Percentiles rank a stretch among this genome's conserved stretches.
phyloP scores from a whole-genome alignment of 345 rosid genomes.

The Ricinus communis region DNA sequence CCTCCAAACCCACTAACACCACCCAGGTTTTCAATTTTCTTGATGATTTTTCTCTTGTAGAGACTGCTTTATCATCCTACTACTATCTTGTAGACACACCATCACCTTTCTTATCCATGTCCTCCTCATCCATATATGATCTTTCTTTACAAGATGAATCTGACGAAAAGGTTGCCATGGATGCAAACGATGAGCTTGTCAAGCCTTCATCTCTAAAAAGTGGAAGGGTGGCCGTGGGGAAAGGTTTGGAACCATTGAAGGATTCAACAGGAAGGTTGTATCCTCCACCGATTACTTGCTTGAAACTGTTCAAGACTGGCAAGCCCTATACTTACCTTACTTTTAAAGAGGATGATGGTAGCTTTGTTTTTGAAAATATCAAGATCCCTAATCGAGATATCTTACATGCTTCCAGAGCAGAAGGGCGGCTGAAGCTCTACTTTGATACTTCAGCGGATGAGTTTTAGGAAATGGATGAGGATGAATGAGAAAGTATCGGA shows the following conservation, averaged over 20 bases:
- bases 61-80: not conserved
- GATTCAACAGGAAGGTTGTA: not conserved
- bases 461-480: not conserved
- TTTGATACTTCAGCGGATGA: not conserved
- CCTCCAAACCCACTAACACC: not conserved
- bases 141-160: not conserved
- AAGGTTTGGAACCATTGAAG: not conserved
- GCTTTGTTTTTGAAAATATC: slow-evolving; percentile 11
- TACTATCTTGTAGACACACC: not conserved
- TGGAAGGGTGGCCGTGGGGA: not conserved
- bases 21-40: not conserved
- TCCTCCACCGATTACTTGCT: slow-evolving; percentile 21
- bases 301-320: not conserved
- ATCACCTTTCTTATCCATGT: not conserved
- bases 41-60: not conserved
- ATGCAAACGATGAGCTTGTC: not conserved
- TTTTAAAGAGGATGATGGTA: not conserved
- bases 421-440: slow-evolving; percentile 2
- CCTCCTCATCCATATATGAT: not conserved
- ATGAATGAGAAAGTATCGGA: not conserved
- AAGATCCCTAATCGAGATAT: slow-evolving; percentile 7
- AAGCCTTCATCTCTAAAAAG: not conserved
- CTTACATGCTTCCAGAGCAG: slow-evolving; percentile 4
- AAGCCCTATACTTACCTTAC: not conserved
- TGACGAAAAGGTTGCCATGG: not conserved